phyloP scores from a whole-genome alignment of 2,329 filamentous ascomycete species.

The Xylaria multiplex region DNA sequence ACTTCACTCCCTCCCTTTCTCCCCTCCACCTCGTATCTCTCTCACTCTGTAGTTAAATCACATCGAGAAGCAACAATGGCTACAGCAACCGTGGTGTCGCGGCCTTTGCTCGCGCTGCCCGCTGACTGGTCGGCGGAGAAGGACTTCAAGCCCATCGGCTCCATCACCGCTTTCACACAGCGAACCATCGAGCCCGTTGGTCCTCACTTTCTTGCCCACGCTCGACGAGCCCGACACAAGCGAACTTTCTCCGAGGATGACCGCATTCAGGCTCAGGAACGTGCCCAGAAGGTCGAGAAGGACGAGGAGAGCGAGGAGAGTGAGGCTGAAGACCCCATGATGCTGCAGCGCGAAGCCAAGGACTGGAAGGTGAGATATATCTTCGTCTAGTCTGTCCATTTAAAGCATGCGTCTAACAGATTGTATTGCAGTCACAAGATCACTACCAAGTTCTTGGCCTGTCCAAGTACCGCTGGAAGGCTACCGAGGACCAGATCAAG shows the following conservation, averaged over 20 bases:
- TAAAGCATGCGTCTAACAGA: slow-evolving; percentile 16
- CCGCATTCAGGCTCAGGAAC: slow-evolving; percentile 93
- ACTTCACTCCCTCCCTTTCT: background rate
- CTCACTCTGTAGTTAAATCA: slow-evolving; percentile 3
- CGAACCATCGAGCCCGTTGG: slow-evolving; percentile 95
- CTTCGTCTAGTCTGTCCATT: background rate
- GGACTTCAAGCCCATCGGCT: slow-evolving; percentile 86
- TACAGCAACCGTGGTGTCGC: slow-evolving; percentile 66
- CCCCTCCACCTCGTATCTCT: slow-evolving; percentile 19
- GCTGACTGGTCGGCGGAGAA: slow-evolving; percentile 87
- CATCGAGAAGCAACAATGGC: slow-evolving; percentile 65
- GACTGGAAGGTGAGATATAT: slow-evolving; percentile 88
- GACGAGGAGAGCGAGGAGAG: slow-evolving; percentile 91
- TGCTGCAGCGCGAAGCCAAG: slow-evolving; percentile 93
- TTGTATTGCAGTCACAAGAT: slow-evolving; percentile 78
- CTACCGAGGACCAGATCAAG: slow-evolving; percentile 98
- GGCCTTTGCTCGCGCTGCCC: slow-evolving; percentile 79
- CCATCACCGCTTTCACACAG: slow-evolving; percentile 79
- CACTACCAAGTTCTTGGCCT: slow-evolving; percentile 97
- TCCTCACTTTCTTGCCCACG: slow-evolving; percentile 97
- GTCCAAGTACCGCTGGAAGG: slow-evolving; percentile 89
- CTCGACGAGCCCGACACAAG: slow-evolving; percentile 93
- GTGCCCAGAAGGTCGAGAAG: slow-evolving; percentile 94
- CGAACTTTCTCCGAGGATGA: slow-evolving; percentile 99
- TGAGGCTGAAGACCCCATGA: slow-evolving; percentile 90